Evolutionary conservation across 2,329 filamentous ascomycete genomes (phyloP).

Genomic region (Apiospora marii): DNA sequence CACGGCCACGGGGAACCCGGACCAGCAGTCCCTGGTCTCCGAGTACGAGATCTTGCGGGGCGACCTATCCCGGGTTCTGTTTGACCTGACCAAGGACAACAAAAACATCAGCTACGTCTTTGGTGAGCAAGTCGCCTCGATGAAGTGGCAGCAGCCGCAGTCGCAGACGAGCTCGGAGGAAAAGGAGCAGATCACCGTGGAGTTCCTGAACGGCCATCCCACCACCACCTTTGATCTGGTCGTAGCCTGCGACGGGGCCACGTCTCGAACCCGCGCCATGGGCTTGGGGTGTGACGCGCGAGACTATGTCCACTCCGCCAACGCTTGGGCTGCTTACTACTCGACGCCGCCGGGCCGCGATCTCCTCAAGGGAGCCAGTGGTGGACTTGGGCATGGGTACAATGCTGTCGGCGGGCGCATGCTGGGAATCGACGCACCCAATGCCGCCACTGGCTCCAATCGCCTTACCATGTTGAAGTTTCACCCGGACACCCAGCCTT

Average conservation of each 20-base stretch:
- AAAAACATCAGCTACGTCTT: conserved; percentile 48
- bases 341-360: conserved; percentile 43
- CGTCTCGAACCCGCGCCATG: conserved; percentile 54
- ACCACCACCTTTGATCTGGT: conserved; percentile 54
- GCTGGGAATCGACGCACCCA: conserved; percentile 43
- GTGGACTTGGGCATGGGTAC: conserved; percentile 43
- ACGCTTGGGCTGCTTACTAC: conserved; percentile 53
- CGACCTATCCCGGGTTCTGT: conserved; percentile 58
- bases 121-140: conserved; percentile 46
- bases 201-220: conserved; percentile 48
- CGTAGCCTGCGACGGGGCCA: conserved; percentile 62
- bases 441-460: conserved; percentile 41
- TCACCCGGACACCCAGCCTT: conserved; percentile 42
- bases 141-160: conserved; percentile 38
- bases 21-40: conserved; percentile 55
- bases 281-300: conserved; percentile 47
- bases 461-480: conserved; percentile 46
- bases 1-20: conserved; percentile 48
- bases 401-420: conserved; percentile 49
- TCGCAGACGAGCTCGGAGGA: conserved; percentile 38
- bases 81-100: conserved; percentile 50
- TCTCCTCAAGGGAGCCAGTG: conserved; percentile 46
- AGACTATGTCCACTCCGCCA: conserved; percentile 46
- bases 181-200: conserved; percentile 47
- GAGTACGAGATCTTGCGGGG: conserved; percentile 69